Base-by-base conservation (phyloP, 2,329 filamentous ascomycete genomes). In the Colletotrichum tabaci region DNA sequence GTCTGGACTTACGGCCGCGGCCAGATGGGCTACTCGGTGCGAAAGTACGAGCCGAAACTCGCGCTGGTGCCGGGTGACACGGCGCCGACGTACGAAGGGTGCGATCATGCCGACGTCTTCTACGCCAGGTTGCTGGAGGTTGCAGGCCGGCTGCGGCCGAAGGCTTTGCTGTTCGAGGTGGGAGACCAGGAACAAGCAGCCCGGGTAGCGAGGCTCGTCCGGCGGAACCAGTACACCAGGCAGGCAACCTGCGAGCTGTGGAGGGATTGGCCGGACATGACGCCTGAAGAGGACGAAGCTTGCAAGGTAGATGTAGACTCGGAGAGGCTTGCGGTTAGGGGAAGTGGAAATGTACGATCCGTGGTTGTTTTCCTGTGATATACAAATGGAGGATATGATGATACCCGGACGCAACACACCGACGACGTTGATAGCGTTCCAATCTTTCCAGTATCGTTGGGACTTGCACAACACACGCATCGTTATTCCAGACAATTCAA, bases 31-130 rank as follows among this genome's bases (percentile, higher is more conserved):
- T 95, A 93, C 77, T 96, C 93, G 15, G 96, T 98, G 40, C 89
- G 94, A 18, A 90, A 90, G 56, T 94, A 90, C 79, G 96, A 99
- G 81, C 96, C 96, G 4, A 89, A 85, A 74, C 82, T 93, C 15
- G 96, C 96, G 0, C 86, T 98, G 16, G 93, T 98, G 12, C 88
- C 88, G 0, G 74, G 74, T 16, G 68, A 77, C 2, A 68, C 68
- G 53, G 67, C 82, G 4, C 75, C 78, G 13, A 63, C 75, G 12
- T 80, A 82, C 4, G 35, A 68, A 13, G 75, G 76, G 12, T 84
- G 83, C 74, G 67, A 75, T 7, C 78, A 77, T 50, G 84, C 87
- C 67, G 84, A 90, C 64, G 80, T 88, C 1, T 96, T 96, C 79
- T 96, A 96, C 77, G 86, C 87, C 2, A 85, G 87, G 7, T 82